Evolutionary conservation across 306 rosid genomes (phyloP).

Genomic region (Gleditsia sinensis): DNA sequence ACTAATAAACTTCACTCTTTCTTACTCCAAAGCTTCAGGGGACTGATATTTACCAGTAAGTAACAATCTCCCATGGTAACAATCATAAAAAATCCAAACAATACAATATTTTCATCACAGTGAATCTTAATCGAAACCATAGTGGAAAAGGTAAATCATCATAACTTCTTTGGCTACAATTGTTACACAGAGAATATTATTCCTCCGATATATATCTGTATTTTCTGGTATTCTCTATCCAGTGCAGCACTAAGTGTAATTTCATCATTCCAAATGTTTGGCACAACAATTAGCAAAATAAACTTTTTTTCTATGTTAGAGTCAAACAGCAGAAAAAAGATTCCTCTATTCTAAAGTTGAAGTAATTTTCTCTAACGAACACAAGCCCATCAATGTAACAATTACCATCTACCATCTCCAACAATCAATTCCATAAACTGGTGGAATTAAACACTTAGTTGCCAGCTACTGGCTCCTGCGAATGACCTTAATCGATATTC

Average conservation of each 20-base stretch:
- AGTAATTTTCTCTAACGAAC: conserved; percentile 10
- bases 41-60: neutral
- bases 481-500: neutral
- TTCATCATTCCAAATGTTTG: conserved; percentile 5
- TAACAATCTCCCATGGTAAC: neutral
- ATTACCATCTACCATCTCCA: conserved; percentile 12
- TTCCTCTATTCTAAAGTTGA: neutral
- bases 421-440: neutral
- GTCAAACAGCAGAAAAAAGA: neutral
- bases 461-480: neutral
- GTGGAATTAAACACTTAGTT: neutral
- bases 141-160: neutral
- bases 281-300: conserved; percentile 1
- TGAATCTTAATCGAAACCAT: neutral
- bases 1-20: neutral
- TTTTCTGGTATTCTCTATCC: neutral
- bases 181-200: neutral
- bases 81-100: neutral
- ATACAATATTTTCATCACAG: neutral
- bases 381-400: conserved; percentile 1
- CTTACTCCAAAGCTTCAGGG: neutral
- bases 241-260: neutral
- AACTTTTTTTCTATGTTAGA: neutral
- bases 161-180: neutral
- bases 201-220: neutral